A percentile compares a stretch with the other conserved stretches of the same genome.
Evolutionary conservation across 2,329 filamentous ascomycete species (phyloP).

Genomic region (Penicillium sp.): DNA sequence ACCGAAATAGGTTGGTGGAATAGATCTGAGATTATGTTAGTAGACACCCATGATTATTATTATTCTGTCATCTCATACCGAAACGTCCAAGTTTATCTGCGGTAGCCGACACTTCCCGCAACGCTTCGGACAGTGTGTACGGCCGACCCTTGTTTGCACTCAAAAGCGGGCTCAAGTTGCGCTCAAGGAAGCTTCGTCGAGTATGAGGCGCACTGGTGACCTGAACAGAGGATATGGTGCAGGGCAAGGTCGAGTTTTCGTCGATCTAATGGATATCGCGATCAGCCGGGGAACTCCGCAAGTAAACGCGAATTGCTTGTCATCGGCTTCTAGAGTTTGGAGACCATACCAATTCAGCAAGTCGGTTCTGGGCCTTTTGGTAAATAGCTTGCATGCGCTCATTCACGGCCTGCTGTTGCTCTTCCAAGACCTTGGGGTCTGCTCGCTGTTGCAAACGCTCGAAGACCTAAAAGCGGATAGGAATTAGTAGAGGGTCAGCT

Average conservation of each 20-base stretch:
- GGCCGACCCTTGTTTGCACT: conserved; percentile 63
- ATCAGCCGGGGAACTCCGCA: conserved; percentile 17
- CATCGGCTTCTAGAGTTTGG: background rate
- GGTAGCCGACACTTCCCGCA: conserved; percentile 68
- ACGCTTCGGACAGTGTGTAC: conserved; percentile 77
- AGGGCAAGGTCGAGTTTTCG: conserved; percentile 81
- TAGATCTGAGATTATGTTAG: conserved; percentile 61
- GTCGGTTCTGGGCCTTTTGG: conserved; percentile 62
- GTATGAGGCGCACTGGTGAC: conserved; percentile 81
- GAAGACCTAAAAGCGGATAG: conserved; percentile 32
- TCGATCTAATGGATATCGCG: conserved; percentile 57
- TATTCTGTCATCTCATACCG: conserved; percentile 54
- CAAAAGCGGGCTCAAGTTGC: conserved; percentile 75
- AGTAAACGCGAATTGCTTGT: background rate
- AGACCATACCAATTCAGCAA: conserved; percentile 62
- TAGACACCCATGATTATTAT: background rate
- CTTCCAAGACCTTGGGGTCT: conserved; percentile 60
- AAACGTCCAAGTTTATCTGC: conserved; percentile 76
- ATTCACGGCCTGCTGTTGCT: conserved; percentile 61
- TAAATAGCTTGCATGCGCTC: conserved; percentile 59
- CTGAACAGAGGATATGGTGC: conserved; percentile 81
- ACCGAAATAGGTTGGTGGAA: conserved; percentile 81
- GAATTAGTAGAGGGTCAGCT: conserved; percentile 12
- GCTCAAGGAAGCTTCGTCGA: conserved; percentile 78
- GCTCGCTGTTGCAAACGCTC: conserved; percentile 49